Evolutionary conservation across 75 land plant species (phyloP), one percentile per base, ranked within the genome.

Genomic region (Pinus tabuliformis): DNA sequence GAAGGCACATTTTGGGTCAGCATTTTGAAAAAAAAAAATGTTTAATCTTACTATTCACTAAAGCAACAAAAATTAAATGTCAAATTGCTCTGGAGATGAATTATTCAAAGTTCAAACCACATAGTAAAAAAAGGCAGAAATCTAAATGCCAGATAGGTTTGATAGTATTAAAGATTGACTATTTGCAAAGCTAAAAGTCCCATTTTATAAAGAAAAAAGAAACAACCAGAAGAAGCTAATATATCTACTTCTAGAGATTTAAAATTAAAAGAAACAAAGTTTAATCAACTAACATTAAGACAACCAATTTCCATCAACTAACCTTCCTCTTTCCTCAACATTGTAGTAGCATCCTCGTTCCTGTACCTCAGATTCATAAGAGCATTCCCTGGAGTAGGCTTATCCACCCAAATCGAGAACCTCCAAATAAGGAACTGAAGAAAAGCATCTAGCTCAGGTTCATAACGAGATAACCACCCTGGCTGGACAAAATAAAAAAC

Each of bases 371-470:
- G 77, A 78, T 97, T 97, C 99, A 97, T 97, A 22, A 97, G 92
- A 33, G 89, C 90, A 86, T 89, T 97, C 36, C 99, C 98, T 16
- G 99, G 98, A 49, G 98, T 97, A 4, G 99, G 99, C 83, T 91
- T 92, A 81, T 97, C 99, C 26, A 92, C 95, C 95, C 98, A 97
- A 56, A 97, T 92, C 0, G 99, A 97, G 71, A 97, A 97, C 57
- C 98, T 81, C 98, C 98, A 97, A 70, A 97, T 91, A 33, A 97
- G 92, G 78, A 97, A 97, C 79, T 95, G 93, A 28, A 97, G 86
- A 59, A 94, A 95, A 9, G 95, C 95, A 77, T 97, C 94, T 14
- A 97, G 87, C 80, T 97, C 99, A 0, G 95, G 83, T 80, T 95
- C 99, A 78, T 95, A 97, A 56, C 94, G 99, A 79, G 90, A 94